Evolutionary conservation across 148 eudicot species (phyloP), one percentile per base, ranked within the genome.

Genomic region (Heliamphora exappendiculata): DNA sequence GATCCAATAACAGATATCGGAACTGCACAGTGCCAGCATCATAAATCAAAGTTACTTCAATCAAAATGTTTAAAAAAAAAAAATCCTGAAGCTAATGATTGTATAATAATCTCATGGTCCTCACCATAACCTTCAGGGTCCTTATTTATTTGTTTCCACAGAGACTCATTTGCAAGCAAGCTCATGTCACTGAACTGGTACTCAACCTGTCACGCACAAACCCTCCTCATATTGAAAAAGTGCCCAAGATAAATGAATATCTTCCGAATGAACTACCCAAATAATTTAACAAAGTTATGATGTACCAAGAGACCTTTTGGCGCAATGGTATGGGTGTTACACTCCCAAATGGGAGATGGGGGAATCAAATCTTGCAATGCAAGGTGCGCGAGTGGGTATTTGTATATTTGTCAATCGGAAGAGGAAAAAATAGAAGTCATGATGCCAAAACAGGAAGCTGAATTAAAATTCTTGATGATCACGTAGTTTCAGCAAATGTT

Each of bases 151-250:
- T 91, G 90, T 73, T 89, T 94, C 6, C 83, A 87, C 85, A 94
- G 82, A 68, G 89, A 85, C 76, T 92, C 98, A 80, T 94, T 92
- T 49, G 96, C 93, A 76, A 94, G 83, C 87, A 94, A 82, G 82
- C 98, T 94, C 85, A 94, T 82, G 83, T 90, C 98, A 84, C 96
- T 94, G 42, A 94, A 88, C 76, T 90, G 88, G 79, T 94, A 94
- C 68, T 94, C 97, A 3, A 89, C 97, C 97, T 94, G 85, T 75
- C 53, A 76, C 28, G 74, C 60, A 79, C 14, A 77, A 67, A 49
- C 19, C 72, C 36, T 47, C 57, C 17, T 45, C 16, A 49, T 29
- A 28, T 49, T 67, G 39, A 70, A 16, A 49, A 29, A 7, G 13
- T 24, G n/a, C 57, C 57, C 8, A 28, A 47, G 24, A 28, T 70